Base-by-base conservation (phyloP, 441 rosid genomes). In the Euphorbia celastroides region DNA sequence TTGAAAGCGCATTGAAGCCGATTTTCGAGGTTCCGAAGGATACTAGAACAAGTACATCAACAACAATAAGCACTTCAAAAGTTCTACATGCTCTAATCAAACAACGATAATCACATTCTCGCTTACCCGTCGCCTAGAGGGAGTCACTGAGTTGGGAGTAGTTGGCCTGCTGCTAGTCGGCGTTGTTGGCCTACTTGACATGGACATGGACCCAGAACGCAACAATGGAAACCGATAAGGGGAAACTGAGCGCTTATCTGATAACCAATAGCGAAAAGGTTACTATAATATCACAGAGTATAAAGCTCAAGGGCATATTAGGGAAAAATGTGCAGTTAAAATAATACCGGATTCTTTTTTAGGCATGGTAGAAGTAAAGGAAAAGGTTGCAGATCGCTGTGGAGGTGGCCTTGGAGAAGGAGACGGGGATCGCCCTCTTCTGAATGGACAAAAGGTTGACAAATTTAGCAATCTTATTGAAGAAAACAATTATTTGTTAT, bases 11-110 rank as follows among this genome's bases (percentile, higher is more conserved):
- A 86, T 84, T 5, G 93, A 88, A 65, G 84, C 81, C 2, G 94
- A 93, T 74, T 85, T 87, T 70, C 93, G 81, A 19, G 95, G 95
- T 73, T 87, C 96, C 0, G 94, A 88, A 30, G 88, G 96, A 65
- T 83, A 84, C 96, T 93, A 83, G 0, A 59, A 76, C 9, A 67
- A 61, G 16, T 41, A 72, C 69, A 25, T 10, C n/a, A 55, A 25
- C 31, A 54, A 58, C 75, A 20, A 58, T n/a, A n/a, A n/a, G n/a
- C n/a, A n/a, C 17, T 44, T 2, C 2, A 44, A 17, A 44, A 44
- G 5, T 44, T 44, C 17, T 13, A 5, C 19, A 16, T 44, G 67
- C 27, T 34, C 6, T 34, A 3, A 64, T 31, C 11, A 17, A 1
- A 30, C 38, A 57, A 48, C 17, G 20, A 27, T 30, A 61, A 60